A percentile compares a stretch with the other conserved stretches of the same genome.
Evolutionary conservation across 371 early-diverging fungal species (phyloP).

Genomic region (Aphelidium insulamus): DNA sequence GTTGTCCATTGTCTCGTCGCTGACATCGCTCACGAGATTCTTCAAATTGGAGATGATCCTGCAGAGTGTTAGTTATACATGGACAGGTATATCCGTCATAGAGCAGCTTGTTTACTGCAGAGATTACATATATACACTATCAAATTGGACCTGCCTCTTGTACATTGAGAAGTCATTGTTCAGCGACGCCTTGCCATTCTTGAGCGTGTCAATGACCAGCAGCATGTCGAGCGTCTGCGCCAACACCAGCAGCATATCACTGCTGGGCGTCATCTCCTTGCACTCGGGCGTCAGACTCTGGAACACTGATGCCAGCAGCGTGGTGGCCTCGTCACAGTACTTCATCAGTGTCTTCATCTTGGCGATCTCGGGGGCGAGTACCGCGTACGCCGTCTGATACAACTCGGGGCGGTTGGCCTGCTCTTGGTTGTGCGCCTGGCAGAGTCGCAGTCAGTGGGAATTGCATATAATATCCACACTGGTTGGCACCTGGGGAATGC

Average conservation of each 20-base stretch:
- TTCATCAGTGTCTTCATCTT: constrained; percentile 15
- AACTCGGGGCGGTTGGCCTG: no score
- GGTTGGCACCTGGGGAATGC: no score
- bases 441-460: no score
- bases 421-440: no score
- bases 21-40: constrained; percentile 3
- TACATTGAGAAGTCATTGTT: constrained; percentile 26
- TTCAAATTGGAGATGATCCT: not conserved
- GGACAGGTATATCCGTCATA: not conserved
- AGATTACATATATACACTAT: constrained; percentile 2
- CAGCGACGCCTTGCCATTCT: constrained; percentile 21
- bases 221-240: constrained; percentile 17
- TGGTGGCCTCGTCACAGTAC: constrained; percentile 10
- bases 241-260: constrained; percentile 6
- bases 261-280: constrained; percentile 7
- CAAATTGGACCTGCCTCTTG: constrained; percentile 8
- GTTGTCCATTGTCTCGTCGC: constrained; percentile 10
- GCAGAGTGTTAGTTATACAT: not conserved
- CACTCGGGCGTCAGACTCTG: constrained; percentile 7
- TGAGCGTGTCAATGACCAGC: constrained; percentile 19
- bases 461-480: no score
- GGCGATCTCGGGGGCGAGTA: constrained; percentile 14
- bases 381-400: constrained; percentile 7
- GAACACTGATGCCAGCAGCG: constrained; percentile 7
- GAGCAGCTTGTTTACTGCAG: constrained; percentile 1